Base-by-base conservation (phyloP, 148 eudicot species). In the Heliosperma pusillum region DNA sequence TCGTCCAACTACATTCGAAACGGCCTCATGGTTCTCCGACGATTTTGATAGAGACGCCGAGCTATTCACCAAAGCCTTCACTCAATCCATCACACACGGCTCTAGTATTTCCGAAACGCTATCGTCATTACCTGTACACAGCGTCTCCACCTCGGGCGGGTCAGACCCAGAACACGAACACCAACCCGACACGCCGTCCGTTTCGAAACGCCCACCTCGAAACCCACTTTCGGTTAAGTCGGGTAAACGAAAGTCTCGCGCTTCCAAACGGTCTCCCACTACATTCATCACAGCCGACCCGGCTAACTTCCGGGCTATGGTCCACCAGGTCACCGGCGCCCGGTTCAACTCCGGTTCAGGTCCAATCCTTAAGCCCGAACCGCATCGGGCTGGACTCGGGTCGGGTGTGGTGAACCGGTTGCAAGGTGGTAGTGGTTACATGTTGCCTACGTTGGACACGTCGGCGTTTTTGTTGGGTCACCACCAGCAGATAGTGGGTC, bases 301-400 rank as follows among this genome's bases (percentile, higher is more conserved):
- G 11, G 85, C 88, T 5, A 90, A 90, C 53, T 93, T 93, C 77
- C 76, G 96, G 66, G 89, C 87, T 75, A 89, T 90, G 96, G 97
- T 93, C 59, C 97, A 92, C 87, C 86, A 93, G 77, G 92, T 93
- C 69, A 93, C 98, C 21, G 97, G 98, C 0, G 88, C 82, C 19
- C 83, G 81, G 44, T 78, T 88, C 70, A 29, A 57, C 1, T 3
- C 73, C 10, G 77, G 74, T 0, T 77, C 64, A 25, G 13, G 70
- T 52, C 77, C 88, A 7, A 72, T 87, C 20, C 57, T 91, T 72
- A 89, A 85, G 57, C 98, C 97, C 75, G 97, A 89, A 79, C 87
- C 93, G 0, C 86, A 85, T 17, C 36, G 66, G 7, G 19, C 19
- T 5, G 66, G 66, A 36, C 8, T 62, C 24, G 78, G 19, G 72